A percentile compares a stretch with the other conserved stretches of the same genome.
Conservation (phyloP, 2,329 filamentous ascomycete genomes). For the Aspergillus ibericus region DNA sequence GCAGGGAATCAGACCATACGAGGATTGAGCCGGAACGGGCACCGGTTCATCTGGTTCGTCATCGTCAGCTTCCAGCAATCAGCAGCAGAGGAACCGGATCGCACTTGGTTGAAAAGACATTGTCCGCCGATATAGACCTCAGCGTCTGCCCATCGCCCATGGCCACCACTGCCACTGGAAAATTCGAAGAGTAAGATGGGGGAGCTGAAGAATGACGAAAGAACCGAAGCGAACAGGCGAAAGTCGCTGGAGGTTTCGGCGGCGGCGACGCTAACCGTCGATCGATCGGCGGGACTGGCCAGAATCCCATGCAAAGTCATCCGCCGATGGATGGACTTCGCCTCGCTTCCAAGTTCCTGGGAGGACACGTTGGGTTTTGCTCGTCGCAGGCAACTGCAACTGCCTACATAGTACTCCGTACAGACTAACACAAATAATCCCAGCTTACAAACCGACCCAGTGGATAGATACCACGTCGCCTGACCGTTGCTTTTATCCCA, state of each 20-base stretch:
- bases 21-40: constrained; percentile 40
- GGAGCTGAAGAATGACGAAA: background rate
- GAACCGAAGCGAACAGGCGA: background rate
- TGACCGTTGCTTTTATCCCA: background rate
- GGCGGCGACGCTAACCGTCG: constrained; percentile 1
- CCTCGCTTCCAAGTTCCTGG: background rate
- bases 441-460: background rate
- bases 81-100: constrained; percentile 1
- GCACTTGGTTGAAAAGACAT: constrained; percentile 36
- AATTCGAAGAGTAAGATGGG: background rate
- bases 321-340: background rate
- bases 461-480: background rate
- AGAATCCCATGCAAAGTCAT: background rate
- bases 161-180: constrained; percentile 13
- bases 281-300: background rate
- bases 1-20: constrained; percentile 28
- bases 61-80: constrained; percentile 16
- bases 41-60: constrained; percentile 28
- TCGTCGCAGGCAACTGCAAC: background rate
- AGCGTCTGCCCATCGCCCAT: constrained; percentile 26
- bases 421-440: too few species aligned
- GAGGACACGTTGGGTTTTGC: constrained; percentile 1
- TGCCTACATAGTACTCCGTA: too few species aligned
- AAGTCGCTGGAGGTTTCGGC: background rate
- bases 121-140: constrained; percentile 26